These are phyloP conservation scores for Ustilago sp. DNA, from an alignment of 1,284 basidiomycete genomes.

Conservation along the genomic window DNA sequence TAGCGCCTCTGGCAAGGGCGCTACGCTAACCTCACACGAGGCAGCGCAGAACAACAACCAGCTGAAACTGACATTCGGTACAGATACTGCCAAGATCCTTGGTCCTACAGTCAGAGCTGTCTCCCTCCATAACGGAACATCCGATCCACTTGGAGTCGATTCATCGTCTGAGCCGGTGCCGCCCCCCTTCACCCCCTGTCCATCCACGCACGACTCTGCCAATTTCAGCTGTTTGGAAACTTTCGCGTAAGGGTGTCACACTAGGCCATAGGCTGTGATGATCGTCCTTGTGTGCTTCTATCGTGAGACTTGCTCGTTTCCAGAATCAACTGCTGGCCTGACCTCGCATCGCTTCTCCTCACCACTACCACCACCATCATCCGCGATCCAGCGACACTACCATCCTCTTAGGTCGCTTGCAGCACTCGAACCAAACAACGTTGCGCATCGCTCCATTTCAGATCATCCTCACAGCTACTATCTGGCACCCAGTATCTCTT, in stretches of 20 bases:
- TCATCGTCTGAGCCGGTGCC: neutral
- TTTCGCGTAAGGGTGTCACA: neutral
- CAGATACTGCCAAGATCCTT: slow-evolving; percentile 40
- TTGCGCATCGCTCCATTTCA: too few species aligned
- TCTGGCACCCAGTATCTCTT: too few species aligned
- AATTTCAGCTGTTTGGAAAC: neutral
- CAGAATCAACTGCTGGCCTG: neutral
- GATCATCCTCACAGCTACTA: too few species aligned
- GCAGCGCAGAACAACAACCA: neutral
- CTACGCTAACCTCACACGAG: neutral
- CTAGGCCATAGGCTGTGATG: neutral
- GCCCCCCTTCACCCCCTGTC: neutral
- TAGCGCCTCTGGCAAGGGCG: neutral
- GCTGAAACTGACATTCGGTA: neutral
- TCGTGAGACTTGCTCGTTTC: neutral
- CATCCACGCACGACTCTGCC: neutral
- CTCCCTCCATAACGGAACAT: neutral
- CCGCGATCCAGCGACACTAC: too few species aligned
- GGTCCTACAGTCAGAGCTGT: slow-evolving; percentile 3
- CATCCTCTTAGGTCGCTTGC: too few species aligned
- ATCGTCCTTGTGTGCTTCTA: slow-evolving; percentile 1
- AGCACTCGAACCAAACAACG: too few species aligned
- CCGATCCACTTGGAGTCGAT: neutral
- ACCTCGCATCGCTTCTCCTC: neutral
- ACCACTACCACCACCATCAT: too few species aligned